These are phyloP conservation scores for Fusarium udum DNA, from an alignment of 2,329 filamentous ascomycete genomes.

Conservation along the genomic window DNA sequence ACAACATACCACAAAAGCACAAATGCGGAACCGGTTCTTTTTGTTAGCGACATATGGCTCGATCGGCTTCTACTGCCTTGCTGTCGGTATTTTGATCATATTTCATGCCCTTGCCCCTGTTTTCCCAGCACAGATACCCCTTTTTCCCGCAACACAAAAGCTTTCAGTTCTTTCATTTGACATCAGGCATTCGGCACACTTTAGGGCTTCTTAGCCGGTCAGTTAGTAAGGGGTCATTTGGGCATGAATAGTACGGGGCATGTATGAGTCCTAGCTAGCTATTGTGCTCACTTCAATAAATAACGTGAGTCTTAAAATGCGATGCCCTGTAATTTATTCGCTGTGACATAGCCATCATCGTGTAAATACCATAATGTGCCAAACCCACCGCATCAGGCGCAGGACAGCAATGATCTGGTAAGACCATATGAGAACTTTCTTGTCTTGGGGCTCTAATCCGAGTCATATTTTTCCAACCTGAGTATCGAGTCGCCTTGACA, in stretches of 20 bases:
- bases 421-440: neutral
- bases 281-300: neutral
- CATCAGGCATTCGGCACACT: neutral
- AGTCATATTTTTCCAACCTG: neutral
- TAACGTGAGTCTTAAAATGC: neutral
- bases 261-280: constrained; percentile 19
- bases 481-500: neutral
- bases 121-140: constrained; percentile 25
- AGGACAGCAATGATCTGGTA: neutral
- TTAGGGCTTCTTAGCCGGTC: constrained; percentile 5
- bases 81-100: constrained; percentile 3
- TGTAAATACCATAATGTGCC: too few species aligned
- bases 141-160: neutral
- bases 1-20: neutral
- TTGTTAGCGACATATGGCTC: constrained; percentile 13
- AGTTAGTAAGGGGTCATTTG: neutral
- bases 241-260: constrained; percentile 7
- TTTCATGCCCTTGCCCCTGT: neutral
- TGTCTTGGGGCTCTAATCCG: too few species aligned
- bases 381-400: neutral
- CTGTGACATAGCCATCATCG: neutral
- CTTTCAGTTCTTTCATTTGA: neutral
- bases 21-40: neutral
- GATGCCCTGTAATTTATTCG: neutral
- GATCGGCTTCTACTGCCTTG: neutral